Percentiles rank a stretch among this genome's conserved stretches.
Evolutionary conservation across 1,284 basidiomycete genomes (phyloP).

Genomic region (Austroboletus rostrupii): DNA sequence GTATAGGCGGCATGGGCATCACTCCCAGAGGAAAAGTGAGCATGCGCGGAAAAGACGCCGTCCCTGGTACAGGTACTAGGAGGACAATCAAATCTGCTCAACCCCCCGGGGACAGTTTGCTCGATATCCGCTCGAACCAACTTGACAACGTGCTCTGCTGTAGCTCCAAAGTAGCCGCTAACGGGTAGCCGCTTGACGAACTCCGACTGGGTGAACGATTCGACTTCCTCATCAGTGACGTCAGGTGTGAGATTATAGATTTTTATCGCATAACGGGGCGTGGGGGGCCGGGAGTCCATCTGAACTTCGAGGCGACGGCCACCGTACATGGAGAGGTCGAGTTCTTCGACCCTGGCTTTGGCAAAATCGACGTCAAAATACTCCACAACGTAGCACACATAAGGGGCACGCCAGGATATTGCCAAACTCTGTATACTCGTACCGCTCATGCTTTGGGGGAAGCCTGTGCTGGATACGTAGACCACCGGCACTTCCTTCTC

Average conservation of each 20-base stretch:
- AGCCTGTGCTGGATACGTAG: constrained; percentile 33
- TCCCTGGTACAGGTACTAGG: constrained; percentile 12
- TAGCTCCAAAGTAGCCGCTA: neutral
- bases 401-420: constrained; percentile 43
- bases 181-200: constrained; percentile 21
- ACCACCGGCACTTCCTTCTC: constrained; percentile 36
- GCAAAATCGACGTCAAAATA: constrained; percentile 27
- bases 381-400: constrained; percentile 35
- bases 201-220: constrained; percentile 14
- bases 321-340: constrained; percentile 34
- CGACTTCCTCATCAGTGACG: constrained; percentile 21
- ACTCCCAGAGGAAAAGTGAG: constrained; percentile 45
- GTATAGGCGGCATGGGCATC: constrained; percentile 37
- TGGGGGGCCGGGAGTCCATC: constrained; percentile 35
- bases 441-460: constrained; percentile 37
- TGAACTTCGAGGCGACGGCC: constrained; percentile 41
- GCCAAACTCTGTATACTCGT: constrained; percentile 33
- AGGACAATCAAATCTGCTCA: constrained; percentile 21
- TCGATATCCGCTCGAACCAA: constrained; percentile 20
- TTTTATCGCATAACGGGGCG: constrained; percentile 32
- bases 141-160: constrained; percentile 8
- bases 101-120: constrained; percentile 12
- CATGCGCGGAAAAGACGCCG: constrained; percentile 33
- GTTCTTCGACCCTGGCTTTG: constrained; percentile 22
- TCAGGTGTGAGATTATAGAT: constrained; percentile 22